These are phyloP conservation scores for Ceratobasidium papillatum DNA, from an alignment of 1,284 basidiomycete species.

Conservation along the genomic window DNA sequence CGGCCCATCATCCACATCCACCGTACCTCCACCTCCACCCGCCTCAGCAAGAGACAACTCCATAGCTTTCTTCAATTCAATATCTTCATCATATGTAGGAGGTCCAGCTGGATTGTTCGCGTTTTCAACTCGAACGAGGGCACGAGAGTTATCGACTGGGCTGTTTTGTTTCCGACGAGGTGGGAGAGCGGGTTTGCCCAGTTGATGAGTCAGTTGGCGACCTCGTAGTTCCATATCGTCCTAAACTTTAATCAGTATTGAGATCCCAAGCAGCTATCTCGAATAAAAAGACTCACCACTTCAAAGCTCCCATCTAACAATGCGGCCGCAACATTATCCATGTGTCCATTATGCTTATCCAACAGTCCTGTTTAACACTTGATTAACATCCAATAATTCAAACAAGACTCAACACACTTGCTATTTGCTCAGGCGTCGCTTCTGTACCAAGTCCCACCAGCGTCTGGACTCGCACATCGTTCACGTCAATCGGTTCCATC, in stretches of 20 bases:
- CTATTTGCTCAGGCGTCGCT: constrained; percentile 19
- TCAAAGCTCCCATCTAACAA: constrained; percentile 36
- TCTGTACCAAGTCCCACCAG: constrained; percentile 2
- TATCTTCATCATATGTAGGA: constrained; percentile 40
- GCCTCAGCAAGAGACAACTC: constrained; percentile 33
- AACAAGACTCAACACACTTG: constrained; percentile 23
- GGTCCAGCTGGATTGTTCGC: neutral
- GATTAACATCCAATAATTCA: neutral
- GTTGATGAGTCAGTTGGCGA: constrained; percentile 1
- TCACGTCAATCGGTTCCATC: constrained; percentile 2
- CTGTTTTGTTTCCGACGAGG: constrained; percentile 18
- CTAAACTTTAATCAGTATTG: neutral
- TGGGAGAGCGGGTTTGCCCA: constrained; percentile 2
- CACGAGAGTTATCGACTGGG: constrained; percentile 34
- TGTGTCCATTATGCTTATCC: constrained; percentile 39
- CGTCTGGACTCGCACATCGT: neutral
- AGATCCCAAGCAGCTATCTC: neutral
- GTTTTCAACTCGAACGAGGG: constrained; percentile 14
- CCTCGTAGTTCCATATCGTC: constrained; percentile 11
- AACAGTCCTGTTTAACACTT: constrained; percentile 24
- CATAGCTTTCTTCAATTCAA: constrained; percentile 41
- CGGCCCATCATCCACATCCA: constrained; percentile 7
- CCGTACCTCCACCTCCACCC: neutral
- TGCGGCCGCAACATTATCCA: constrained; percentile 35
- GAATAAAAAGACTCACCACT: neutral